Evolutionary conservation across 2,329 filamentous ascomycete genomes (phyloP).

Genomic region (Ceratocystiopsis sp.): DNA sequence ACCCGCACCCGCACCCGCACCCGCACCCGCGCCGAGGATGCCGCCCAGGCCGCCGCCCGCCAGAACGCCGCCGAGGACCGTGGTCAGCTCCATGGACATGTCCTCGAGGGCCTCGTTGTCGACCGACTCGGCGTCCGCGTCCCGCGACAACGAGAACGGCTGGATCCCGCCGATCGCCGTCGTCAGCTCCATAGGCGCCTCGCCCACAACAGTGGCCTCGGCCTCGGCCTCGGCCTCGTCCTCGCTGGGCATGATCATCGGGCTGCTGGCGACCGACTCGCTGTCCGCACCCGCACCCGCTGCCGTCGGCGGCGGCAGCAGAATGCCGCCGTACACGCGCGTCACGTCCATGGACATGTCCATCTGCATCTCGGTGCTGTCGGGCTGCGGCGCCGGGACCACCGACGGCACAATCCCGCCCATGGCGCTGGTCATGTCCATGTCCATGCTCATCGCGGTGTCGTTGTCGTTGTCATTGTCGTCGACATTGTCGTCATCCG

Average conservation of each 20-base stretch:
- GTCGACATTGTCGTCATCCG: constrained; percentile 11
- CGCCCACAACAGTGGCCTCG: constrained; percentile 33
- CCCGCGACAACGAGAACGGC: no score
- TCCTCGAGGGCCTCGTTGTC: constrained; percentile 39
- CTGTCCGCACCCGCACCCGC: neutral
- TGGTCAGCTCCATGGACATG: constrained; percentile 65
- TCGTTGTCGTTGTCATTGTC: constrained; percentile 18
- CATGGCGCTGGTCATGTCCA: constrained; percentile 39
- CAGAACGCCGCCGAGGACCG: constrained; percentile 42
- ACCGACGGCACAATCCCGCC: constrained; percentile 28
- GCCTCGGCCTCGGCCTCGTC: constrained; percentile 25
- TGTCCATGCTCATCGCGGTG: constrained; percentile 23
- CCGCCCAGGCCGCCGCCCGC: no score
- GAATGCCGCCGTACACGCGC: constrained; percentile 61
- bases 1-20: no score
- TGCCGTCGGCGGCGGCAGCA: constrained; percentile 26
- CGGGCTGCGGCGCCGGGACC: constrained; percentile 6
- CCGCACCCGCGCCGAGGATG: no score
- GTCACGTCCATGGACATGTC: constrained; percentile 92
- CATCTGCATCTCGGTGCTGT: constrained; percentile 22
- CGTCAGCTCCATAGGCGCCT: constrained; percentile 58
- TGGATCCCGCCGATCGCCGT: constrained; percentile 64
- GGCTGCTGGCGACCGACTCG: constrained; percentile 11
- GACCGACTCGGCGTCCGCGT: constrained; percentile 15
- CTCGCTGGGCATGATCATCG: constrained; percentile 22